Conservation (phyloP, 768 basidiomycete genomes). For the Rhodocollybia butyracea region DNA sequence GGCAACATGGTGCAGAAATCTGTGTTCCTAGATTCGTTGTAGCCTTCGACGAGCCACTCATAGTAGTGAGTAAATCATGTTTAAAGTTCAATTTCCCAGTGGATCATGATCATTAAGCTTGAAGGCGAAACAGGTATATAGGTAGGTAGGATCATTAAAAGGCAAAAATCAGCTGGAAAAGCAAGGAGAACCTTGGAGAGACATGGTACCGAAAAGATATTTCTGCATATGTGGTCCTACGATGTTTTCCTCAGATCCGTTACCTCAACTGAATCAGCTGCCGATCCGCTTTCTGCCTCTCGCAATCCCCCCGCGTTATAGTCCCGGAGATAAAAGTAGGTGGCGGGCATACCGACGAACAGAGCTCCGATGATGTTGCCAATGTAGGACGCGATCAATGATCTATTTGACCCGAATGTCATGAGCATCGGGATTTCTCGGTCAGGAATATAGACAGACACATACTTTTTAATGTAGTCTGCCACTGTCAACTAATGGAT, state of each 20-base stretch:
- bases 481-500: constrained; percentile 49
- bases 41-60: no score
- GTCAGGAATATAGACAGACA: not conserved
- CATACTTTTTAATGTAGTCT: constrained; percentile 64
- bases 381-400: constrained; percentile 60
- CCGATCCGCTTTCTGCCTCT: constrained; percentile 33
- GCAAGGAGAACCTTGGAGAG: no score
- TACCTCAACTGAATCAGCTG: not conserved
- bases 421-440: not conserved
- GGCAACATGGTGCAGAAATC: no score
- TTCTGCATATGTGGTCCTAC: no score
- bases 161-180: no score
- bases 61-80: no score
- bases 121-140: no score
- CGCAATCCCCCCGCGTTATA: constrained; percentile 37
- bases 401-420: constrained; percentile 27
- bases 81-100: no score
- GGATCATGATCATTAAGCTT: no score
- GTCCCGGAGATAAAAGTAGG: constrained; percentile 61
- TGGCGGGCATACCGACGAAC: constrained; percentile 60
- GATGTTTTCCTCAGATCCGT: constrained; percentile 47
- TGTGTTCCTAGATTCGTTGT: no score
- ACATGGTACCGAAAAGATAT: no score
- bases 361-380: constrained; percentile 69
- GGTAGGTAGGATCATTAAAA: no score